Evolutionary conservation across 192 early-diverging fungal genomes (phyloP), one percentile per base, ranked within the genome.

Genomic region (Pecoramyces ruminantium): DNA sequence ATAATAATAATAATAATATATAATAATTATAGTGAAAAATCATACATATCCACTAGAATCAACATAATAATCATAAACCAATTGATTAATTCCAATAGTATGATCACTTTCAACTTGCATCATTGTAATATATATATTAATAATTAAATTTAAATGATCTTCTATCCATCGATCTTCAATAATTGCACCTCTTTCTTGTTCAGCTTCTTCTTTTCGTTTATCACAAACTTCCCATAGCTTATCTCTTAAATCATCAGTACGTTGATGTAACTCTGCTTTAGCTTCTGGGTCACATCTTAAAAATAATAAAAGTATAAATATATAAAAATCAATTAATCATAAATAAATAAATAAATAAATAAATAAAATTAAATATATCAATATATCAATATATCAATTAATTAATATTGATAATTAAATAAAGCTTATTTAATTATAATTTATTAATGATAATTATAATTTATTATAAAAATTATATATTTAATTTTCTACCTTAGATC

Each of bases 221-320:
- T 91, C 90, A 29, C 87, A 86, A 79, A 91, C 82, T 5, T 89
- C 90, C 90, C 90, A 91, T 21, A 91, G 83, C 77, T 85, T 86
- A 78, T 91, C 90, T 40, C 90, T 83, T 79, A 91, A 83, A 79
- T 91, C 90, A 79, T 91, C 89, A 21, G 87, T 85, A n/a, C 90
- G 83, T 79, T 89, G 89, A 81, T 91, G 90, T 18, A 91, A 82
- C 78, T 90, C 90, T 13, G 88, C 87, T 83, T 91, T 91, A 4
- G 88, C 90, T 79, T 91, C 89, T 2, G 82, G 79, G 80, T 91
- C 89, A 18, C 83, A 84, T 67, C 88, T 89, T 78, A 2, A 28
- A 14, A 78, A 11, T 6, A 14, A 11, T 28, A 80, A 81, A 30
- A 18, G 29, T 29, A 51, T 9, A 11, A 78, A 21, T 4, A 28